These are phyloP conservation scores for Zalaria sp. DNA, from an alignment of 2,329 filamentous ascomycete species.

Conservation along the genomic window DNA sequence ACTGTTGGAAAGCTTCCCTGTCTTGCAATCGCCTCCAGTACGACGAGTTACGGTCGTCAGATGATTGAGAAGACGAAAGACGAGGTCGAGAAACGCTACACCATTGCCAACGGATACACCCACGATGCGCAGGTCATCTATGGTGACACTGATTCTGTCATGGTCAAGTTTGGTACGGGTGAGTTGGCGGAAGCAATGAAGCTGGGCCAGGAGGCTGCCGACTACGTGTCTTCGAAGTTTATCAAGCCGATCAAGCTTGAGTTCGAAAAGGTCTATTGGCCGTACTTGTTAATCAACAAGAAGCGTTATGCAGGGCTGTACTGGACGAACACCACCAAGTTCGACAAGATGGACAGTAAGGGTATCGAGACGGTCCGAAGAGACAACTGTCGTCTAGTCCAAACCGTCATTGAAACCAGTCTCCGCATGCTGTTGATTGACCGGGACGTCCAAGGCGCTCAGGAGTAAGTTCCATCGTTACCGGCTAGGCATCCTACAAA, in stretches of 20 bases:
- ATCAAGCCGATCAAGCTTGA: conserved; percentile 96
- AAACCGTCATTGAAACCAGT: conserved; percentile 95
- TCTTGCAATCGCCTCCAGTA: conserved; percentile 88
- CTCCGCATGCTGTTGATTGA: conserved; percentile 93
- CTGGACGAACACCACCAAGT: conserved; percentile 89
- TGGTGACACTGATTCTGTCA: conserved; percentile 97
- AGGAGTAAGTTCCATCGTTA: conserved; percentile 54
- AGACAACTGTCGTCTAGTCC: conserved; percentile 91
- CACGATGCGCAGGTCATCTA: conserved; percentile 97
- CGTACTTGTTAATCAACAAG: conserved; percentile 98
- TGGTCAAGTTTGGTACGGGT: conserved; percentile 94
- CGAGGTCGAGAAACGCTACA: conserved; percentile 86
- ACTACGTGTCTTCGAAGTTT: conserved; percentile 82
- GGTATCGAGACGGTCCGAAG: conserved; percentile 95
- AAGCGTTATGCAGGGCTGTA: conserved; percentile 97
- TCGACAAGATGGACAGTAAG: conserved; percentile 99
- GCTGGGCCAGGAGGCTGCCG: conserved; percentile 81
- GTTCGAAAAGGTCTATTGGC: conserved; percentile 98
- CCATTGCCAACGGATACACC: conserved; percentile 82
- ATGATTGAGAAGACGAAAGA: conserved; percentile 98
- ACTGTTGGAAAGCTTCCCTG: conserved; percentile 93
- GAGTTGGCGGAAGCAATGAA: conserved; percentile 86
- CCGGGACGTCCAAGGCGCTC: conserved; percentile 73
- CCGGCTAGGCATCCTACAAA: conserved; percentile 1
- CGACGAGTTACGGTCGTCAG: conserved; percentile 89